These are phyloP conservation scores for Crassisporium funariophilum DNA, from an alignment of 768 basidiomycete species.

Conservation along the genomic window DNA sequence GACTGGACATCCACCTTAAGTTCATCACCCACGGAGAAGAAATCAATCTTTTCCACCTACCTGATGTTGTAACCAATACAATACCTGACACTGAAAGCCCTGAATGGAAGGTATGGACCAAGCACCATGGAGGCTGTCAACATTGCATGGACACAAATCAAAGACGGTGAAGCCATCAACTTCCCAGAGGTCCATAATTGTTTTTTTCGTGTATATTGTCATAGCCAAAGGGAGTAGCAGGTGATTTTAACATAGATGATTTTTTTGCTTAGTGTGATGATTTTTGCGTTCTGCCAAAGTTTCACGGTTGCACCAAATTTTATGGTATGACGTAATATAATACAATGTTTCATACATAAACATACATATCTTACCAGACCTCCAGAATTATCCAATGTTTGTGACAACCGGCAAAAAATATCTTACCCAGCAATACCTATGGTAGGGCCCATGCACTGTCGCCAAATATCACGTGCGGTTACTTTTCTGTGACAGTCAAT, in stretches of 20 bases:
- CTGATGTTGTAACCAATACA: background rate
- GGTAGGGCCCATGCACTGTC: too few species aligned
- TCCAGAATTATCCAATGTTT: background rate
- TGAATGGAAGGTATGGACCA: slow-evolving; percentile 18
- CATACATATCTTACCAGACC: background rate
- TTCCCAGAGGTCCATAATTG: slow-evolving; percentile 11
- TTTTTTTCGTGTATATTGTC: background rate
- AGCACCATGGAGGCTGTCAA: slow-evolving; percentile 18
- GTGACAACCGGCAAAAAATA: background rate
- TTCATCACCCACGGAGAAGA: too few species aligned
- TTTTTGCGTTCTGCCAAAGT: background rate
- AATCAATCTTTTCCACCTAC: too few species aligned
- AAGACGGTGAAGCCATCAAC: slow-evolving; percentile 9
- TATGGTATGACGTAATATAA: background rate
- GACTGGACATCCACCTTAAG: too few species aligned
- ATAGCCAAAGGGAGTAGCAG: background rate
- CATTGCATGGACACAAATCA: slow-evolving; percentile 10
- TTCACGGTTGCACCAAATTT: background rate
- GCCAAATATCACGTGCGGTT: too few species aligned
- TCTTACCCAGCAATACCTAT: background rate
- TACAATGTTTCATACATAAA: background rate
- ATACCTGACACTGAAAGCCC: slow-evolving; percentile 12
- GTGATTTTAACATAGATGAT: background rate
- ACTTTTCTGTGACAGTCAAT: too few species aligned
- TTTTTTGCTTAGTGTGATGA: background rate